Conservation (phyloP, 2,329 filamentous ascomycete genomes). For the Scytalidium lignicola region DNA sequence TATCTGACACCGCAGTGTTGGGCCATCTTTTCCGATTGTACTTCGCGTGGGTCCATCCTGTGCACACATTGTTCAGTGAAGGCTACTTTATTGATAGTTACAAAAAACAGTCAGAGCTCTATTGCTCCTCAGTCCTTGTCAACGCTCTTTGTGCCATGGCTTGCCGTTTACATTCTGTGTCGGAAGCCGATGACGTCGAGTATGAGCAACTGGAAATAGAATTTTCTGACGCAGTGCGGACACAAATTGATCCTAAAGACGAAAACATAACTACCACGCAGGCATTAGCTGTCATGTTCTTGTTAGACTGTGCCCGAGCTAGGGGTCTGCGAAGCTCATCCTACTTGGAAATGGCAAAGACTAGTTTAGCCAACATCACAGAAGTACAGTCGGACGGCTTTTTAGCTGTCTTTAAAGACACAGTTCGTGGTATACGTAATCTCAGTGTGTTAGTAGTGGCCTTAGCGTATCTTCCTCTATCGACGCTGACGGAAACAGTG, state of each 20-base stretch:
- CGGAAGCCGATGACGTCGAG: conserved; percentile 17
- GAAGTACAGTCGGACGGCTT: conserved; percentile 15
- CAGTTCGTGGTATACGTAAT: conserved; percentile 25
- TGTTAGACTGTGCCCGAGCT: conserved; percentile 22
- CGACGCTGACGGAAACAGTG: conserved; percentile 20
- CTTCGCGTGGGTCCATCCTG: conserved; percentile 30
- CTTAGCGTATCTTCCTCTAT: background rate
- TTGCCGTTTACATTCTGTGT: conserved; percentile 22
- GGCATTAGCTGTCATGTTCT: conserved; percentile 27
- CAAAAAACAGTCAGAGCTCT: conserved; percentile 11
- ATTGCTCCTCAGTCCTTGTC: conserved; percentile 25
- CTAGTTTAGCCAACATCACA: conserved; percentile 12
- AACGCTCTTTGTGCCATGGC: conserved; percentile 30
- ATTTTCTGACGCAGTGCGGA: conserved; percentile 22
- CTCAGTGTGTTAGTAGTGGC: conserved; percentile 28
- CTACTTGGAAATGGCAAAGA: conserved; percentile 24
- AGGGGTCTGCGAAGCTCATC: conserved; percentile 21
- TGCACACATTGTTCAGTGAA: conserved; percentile 29
- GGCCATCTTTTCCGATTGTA: conserved; percentile 29
- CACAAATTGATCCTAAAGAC: conserved; percentile 17
- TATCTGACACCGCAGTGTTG: conserved; percentile 16
- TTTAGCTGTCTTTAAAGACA: conserved; percentile 23
- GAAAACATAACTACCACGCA: conserved; percentile 23
- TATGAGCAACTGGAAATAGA: conserved; percentile 19
- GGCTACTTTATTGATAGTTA: conserved; percentile 24